These are phyloP conservation scores for Pichia paraexigua DNA, from an alignment of 805 yeast species.

Conservation along the genomic window DNA sequence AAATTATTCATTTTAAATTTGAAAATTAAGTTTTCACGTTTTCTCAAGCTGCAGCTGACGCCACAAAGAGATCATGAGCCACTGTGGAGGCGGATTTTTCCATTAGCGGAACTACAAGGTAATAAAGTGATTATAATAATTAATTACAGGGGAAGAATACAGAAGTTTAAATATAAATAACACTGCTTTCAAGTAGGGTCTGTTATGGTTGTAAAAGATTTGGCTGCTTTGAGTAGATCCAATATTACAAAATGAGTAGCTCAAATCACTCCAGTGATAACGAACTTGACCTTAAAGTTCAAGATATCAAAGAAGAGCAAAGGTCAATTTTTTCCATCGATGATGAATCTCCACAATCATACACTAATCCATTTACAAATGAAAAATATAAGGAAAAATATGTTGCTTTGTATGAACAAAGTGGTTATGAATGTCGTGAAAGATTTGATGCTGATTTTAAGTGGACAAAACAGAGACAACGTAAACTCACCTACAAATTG, in stretches of 20 bases:
- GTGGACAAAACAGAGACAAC: slow-evolving; percentile 50
- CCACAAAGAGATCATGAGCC: too few relatives aligned
- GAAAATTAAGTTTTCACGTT: too few relatives aligned
- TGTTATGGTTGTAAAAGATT: too few relatives aligned
- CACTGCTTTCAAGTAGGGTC: too few relatives aligned
- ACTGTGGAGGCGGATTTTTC: too few relatives aligned
- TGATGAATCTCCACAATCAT: slow-evolving; percentile 5
- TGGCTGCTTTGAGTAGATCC: too few relatives aligned
- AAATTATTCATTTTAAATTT: too few relatives aligned
- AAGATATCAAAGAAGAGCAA: not conserved
- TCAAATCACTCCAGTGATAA: not conserved
- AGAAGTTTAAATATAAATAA: too few relatives aligned
- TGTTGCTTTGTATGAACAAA: slow-evolving; percentile 35
- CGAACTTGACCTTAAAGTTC: not conserved
- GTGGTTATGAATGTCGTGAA: slow-evolving; percentile 46
- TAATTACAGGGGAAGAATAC: too few relatives aligned
- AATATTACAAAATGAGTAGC: not conserved
- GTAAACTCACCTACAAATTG: slow-evolving; percentile 38
- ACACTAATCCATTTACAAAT: slow-evolving; percentile 33
- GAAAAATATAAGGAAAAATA: slow-evolving; percentile 41
- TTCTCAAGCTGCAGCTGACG: too few relatives aligned
- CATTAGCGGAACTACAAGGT: too few relatives aligned
- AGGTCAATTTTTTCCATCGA: not conserved
- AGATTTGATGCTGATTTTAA: slow-evolving; percentile 50
- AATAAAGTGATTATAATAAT: too few relatives aligned